Percentiles rank a stretch among this genome's conserved stretches.
These are phyloP conservation scores for Mycena floridula DNA, from an alignment of 768 basidiomycete genomes.

Conservation along the genomic window DNA sequence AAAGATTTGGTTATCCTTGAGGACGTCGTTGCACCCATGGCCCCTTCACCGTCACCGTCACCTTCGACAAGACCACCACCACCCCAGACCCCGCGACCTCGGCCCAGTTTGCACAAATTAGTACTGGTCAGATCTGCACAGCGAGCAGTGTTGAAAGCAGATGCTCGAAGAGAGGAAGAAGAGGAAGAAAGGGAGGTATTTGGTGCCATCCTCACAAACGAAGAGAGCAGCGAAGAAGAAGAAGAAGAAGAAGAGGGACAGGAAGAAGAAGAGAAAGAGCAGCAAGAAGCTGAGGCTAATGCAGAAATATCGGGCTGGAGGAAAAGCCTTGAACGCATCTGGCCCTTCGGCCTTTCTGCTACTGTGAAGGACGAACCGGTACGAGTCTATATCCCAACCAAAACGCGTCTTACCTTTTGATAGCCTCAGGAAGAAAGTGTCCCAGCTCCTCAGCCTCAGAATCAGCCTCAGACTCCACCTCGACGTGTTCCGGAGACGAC, in stretches of 20 bases:
- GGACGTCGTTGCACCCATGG: slow-evolving; percentile 37
- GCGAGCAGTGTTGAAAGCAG: slow-evolving; percentile 45
- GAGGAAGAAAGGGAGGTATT: slow-evolving; percentile 43
- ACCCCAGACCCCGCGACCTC: slow-evolving; percentile 20
- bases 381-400: not conserved
- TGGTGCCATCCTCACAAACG: slow-evolving; percentile 22
- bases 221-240: slow-evolving; percentile 21
- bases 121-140: slow-evolving; percentile 70
- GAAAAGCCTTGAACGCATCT: slow-evolving; percentile 36
- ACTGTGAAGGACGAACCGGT: too few relatives aligned
- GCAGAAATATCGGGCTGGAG: slow-evolving; percentile 31
- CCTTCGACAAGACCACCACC: slow-evolving; percentile 25
- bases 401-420: not conserved
- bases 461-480: slow-evolving; percentile 13
- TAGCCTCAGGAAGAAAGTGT: too few relatives aligned
- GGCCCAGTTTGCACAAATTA: slow-evolving; percentile 57
- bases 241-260: slow-evolving; percentile 23
- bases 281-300: slow-evolving; percentile 8
- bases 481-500: slow-evolving; percentile 5
- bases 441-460: too few relatives aligned
- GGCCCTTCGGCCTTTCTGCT: slow-evolving; percentile 30
- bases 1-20: slow-evolving; percentile 69
- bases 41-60: slow-evolving; percentile 5
- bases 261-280: slow-evolving; percentile 14
- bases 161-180: slow-evolving; percentile 45